phyloP scores from a whole-genome alignment of 2,329 filamentous ascomycete genomes.

The Cytospora schulzeri region DNA sequence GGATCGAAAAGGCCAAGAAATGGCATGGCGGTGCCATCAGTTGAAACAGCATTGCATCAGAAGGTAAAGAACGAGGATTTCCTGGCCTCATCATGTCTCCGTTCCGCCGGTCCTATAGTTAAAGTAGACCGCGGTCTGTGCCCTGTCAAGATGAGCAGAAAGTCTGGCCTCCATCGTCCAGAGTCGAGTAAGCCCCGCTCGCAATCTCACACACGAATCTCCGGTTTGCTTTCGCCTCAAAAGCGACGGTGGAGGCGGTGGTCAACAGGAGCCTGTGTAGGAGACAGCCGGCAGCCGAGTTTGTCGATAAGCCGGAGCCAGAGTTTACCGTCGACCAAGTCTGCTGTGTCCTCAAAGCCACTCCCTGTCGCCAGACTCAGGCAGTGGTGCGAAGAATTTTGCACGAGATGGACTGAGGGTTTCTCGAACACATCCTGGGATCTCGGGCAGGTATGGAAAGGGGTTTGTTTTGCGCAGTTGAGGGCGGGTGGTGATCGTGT shows the following conservation, averaged over 20 bases:
- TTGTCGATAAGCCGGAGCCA: too few species aligned
- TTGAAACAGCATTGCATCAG: background rate
- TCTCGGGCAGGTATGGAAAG: constrained; percentile 4
- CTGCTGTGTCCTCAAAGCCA: background rate
- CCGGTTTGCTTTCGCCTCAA: too few species aligned
- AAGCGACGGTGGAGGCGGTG: background rate
- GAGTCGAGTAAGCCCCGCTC: background rate
- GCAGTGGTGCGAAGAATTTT: constrained; percentile 6
- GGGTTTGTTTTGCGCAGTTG: background rate
- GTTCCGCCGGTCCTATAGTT: background rate
- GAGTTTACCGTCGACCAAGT: background rate
- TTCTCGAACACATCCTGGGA: background rate
- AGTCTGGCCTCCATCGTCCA: background rate
- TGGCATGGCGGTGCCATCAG: too few species aligned
- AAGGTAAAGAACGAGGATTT: background rate
- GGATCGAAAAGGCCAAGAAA: background rate
- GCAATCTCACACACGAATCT: background rate
- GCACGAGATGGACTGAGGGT: background rate
- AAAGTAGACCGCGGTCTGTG: background rate
- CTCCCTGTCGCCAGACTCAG: background rate
- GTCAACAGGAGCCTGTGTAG: background rate
- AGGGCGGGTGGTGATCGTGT: background rate
- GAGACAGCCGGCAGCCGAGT: too few species aligned
- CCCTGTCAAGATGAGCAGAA: background rate
- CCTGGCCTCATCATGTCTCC: background rate